Evolutionary conservation across 2,329 filamentous ascomycete genomes (phyloP), one percentile per base, ranked within the genome.

Genomic region (Nigrospora oryzae): DNA sequence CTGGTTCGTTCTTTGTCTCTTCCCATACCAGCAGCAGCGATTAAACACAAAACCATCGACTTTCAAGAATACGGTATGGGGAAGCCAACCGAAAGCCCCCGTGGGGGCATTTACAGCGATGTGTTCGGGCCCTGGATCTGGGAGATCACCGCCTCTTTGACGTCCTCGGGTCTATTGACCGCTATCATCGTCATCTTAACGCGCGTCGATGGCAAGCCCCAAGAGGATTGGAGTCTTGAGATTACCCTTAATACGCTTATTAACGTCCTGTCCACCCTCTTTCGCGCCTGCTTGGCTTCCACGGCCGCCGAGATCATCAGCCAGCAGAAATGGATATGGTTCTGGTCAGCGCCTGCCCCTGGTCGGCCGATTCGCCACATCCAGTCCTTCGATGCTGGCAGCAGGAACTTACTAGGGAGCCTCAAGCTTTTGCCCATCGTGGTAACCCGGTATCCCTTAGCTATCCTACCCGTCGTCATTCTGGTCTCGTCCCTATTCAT

Each of bases 311-410:
- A 35, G 17, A 14, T 42, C 40, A 42, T 42, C 5, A 42, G 40
- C 6, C 32, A 42, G 11, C 40, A 42, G 17, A 36, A 42, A 35
- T 42, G 32, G 40, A 42, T 42, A 35, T 42, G 40, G 40, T 42
- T 42, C 13, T 42, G 40, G 40, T 28, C 40, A 2, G 32, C 40
- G 7, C 17, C 40, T 2, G 5, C 16, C 2, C 2, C 30, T 2
- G 17, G 32, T 2, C 32, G 40, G 10, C 32, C 40, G 11, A 36
- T 42, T 14, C 15, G 17, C 10, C 32, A 42, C 5, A 19, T 42
- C 1, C 40, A 35, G 16, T 11, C 40, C 1, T 42, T 36, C 13
- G 40, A 42, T 7, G 40, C 32, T 12, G 40, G 32, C 2, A 36
- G 40, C 17, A 15, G 40, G 10, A 35, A 32, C 11, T 28, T n/a